These are phyloP conservation scores for Lipomyces yarrowii DNA, from an alignment of 1,139 yeast genomes.

Conservation along the genomic window DNA sequence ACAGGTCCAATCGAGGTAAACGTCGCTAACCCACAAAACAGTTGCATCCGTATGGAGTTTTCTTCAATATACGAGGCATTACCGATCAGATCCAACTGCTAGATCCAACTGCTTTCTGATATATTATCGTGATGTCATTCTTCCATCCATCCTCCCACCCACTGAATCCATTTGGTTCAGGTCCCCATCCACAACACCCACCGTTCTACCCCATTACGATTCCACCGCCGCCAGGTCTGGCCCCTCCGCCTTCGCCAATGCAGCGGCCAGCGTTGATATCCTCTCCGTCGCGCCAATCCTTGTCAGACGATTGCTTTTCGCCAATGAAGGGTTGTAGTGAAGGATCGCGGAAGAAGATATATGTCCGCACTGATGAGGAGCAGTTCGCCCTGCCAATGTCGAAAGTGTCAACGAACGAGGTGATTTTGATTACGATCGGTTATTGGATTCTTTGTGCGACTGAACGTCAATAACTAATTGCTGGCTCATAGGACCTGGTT, in stretches of 20 bases:
- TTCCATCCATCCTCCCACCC: slow-evolving; percentile 29
- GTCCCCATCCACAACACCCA: slow-evolving; percentile 4
- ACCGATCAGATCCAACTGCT: not conserved
- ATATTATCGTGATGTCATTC: slow-evolving; percentile 19
- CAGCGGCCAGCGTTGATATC: not conserved
- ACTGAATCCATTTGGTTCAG: slow-evolving; percentile 25
- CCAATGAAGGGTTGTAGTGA: not conserved
- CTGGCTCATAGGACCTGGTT: slow-evolving; percentile 17
- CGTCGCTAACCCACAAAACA: not conserved
- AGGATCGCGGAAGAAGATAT: slow-evolving; percentile 18
- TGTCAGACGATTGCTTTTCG: not conserved
- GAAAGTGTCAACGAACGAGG: slow-evolving; percentile 26
- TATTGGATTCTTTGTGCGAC: not conserved
- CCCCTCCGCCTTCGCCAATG: slow-evolving; percentile 1
- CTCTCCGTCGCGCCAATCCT: not conserved
- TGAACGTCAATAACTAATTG: not conserved
- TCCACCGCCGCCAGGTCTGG: slow-evolving; percentile 6
- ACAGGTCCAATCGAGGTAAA: not conserved
- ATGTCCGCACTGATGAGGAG: slow-evolving; percentile 28
- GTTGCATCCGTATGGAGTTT: not conserved
- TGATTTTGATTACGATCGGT: not conserved
- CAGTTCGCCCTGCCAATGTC: slow-evolving; percentile 28
- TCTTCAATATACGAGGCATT: not conserved
- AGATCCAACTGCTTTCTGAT: not conserved
- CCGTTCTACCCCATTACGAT: slow-evolving; percentile 5